Conservation (phyloP, 148 eudicot species). For the Bassia scoparia region DNA sequence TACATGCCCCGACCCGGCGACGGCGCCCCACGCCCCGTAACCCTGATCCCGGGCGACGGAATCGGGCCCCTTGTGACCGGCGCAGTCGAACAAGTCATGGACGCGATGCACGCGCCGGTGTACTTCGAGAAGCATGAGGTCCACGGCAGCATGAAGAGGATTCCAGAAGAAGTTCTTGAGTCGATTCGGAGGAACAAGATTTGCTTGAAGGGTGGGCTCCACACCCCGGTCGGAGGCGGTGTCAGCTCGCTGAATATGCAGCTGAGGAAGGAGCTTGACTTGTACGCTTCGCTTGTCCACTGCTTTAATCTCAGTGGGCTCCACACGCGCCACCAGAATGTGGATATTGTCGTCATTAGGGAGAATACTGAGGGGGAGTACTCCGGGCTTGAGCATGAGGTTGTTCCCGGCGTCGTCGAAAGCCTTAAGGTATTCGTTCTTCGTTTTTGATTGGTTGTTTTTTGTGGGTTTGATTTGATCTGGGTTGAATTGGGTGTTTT, state of each 20-base stretch:
- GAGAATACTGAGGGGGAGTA: conserved; percentile 93
- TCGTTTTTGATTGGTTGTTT: neutral
- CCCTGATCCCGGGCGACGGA: conserved; percentile 80
- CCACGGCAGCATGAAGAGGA: conserved; percentile 57
- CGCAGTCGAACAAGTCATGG: conserved; percentile 70
- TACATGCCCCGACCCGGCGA: conserved; percentile 97
- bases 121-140: conserved; percentile 66
- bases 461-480: neutral
- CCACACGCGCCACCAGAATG: conserved; percentile 63
- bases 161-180: conserved; percentile 52
- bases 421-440: conserved; percentile 62
- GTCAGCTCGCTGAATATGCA: conserved; percentile 65
- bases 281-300: conserved; percentile 63
- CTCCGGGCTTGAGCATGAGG: conserved; percentile 78
- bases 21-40: conserved; percentile 55
- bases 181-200: conserved; percentile 66
- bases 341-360: conserved; percentile 82
- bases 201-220: conserved; percentile 65
- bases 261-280: conserved; percentile 64
- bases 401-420: conserved; percentile 87
- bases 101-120: conserved; percentile 81
- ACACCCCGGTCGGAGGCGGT: conserved; percentile 77
- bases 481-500: neutral
- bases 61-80: conserved; percentile 81
- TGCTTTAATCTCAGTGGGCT: conserved; percentile 65